phyloP scores from a whole-genome alignment of 2,329 filamentous ascomycete genomes.

The Cryoendolithus antarcticus region DNA sequence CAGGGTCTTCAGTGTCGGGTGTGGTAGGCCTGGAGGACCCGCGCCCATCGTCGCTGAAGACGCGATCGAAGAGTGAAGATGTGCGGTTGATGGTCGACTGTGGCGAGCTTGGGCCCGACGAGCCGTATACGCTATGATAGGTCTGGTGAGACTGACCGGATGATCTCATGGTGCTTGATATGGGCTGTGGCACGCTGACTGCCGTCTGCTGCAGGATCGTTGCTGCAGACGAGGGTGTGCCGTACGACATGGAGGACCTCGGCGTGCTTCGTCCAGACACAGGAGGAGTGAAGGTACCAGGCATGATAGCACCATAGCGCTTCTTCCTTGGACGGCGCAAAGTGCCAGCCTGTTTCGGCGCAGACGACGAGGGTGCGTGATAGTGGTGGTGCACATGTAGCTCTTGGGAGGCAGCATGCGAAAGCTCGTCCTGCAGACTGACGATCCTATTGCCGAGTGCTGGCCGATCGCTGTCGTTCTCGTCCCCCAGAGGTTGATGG shows the following conservation, averaged over 20 bases:
- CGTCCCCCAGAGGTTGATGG: conserved; percentile 55
- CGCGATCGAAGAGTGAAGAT: conserved; percentile 66
- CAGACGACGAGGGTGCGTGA: conserved; percentile 45
- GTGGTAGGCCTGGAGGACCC: conserved; percentile 68
- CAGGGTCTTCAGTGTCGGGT: conserved; percentile 54
- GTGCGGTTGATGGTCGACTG: conserved; percentile 55
- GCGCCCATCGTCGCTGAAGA: conserved; percentile 43
- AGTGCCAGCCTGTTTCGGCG: conserved; percentile 17
- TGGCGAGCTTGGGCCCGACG: conserved; percentile 72
- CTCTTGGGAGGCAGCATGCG: conserved; percentile 56
- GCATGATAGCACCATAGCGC: conserved; percentile 47
- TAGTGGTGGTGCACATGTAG: conserved; percentile 94
- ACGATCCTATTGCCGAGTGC: conserved; percentile 25
- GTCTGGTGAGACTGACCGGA: conserved; percentile 49
- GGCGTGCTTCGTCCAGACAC: conserved; percentile 24
- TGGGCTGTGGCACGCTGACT: conserved; percentile 42
- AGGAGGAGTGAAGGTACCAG: conserved; percentile 37
- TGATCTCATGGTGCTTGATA: conserved; percentile 45
- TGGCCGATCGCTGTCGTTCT: conserved; percentile 24
- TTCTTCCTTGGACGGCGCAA: conserved; percentile 53
- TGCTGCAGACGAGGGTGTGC: conserved; percentile 37
- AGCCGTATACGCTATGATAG: conserved; percentile 47
- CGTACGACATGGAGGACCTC: conserved; percentile 27
- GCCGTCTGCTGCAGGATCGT: conserved; percentile 52
- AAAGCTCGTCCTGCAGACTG: conserved; percentile 56